phyloP scores from a whole-genome alignment of 352 stramenopile species.

The Pythium phragmiticola region DNA sequence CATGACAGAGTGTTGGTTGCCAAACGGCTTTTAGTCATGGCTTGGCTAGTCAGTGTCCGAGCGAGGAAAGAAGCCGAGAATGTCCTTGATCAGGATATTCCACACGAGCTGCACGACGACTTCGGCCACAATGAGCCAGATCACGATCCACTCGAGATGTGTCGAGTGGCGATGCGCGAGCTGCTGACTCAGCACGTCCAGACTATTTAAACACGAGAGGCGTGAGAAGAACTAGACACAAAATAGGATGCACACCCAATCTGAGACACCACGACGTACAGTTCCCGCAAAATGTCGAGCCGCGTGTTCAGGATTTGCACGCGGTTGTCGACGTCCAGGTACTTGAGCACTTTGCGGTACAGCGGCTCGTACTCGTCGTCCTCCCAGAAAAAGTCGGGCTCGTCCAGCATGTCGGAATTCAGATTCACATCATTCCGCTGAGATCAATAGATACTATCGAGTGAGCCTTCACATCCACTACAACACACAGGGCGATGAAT shows the following conservation, averaged over 20 bases:
- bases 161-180: slow-evolving; percentile 78
- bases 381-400: slow-evolving; percentile 93
- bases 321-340: slow-evolving; percentile 89
- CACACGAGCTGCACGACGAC: slow-evolving; percentile 81
- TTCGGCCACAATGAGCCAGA: slow-evolving; percentile 90
- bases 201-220: slow-evolving; percentile 29
- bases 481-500: neutral
- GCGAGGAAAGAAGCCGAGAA: slow-evolving; percentile 71
- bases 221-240: neutral
- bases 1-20: neutral
- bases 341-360: slow-evolving; percentile 89
- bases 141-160: slow-evolving; percentile 94
- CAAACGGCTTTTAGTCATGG: neutral
- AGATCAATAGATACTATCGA: neutral
- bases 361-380: slow-evolving; percentile 89
- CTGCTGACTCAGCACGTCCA: slow-evolving; percentile 91
- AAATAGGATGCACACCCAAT: neutral
- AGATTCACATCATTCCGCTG: slow-evolving; percentile 85
- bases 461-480: neutral
- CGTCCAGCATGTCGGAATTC: slow-evolving; percentile 92
- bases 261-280: slow-evolving; percentile 42
- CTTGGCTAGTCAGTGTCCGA: slow-evolving; percentile 35
- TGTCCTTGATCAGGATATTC: slow-evolving; percentile 85
- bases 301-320: slow-evolving; percentile 93
- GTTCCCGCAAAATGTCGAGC: slow-evolving; percentile 91